Conservation (phyloP, 768 basidiomycete species). For the Fomitopsis serialis region DNA sequence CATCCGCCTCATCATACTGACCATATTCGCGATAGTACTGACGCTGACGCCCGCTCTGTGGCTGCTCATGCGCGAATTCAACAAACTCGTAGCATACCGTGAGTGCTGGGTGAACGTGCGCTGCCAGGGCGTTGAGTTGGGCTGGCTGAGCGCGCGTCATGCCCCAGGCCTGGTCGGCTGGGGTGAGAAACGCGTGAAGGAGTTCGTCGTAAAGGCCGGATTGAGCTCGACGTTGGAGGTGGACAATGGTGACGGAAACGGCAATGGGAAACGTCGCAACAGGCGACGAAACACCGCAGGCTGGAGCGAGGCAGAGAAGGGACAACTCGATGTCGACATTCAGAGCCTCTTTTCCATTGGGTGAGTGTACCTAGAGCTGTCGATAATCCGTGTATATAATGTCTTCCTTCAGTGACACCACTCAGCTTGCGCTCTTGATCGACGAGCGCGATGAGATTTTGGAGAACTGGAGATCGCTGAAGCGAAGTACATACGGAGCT, state of each 20-base stretch:
- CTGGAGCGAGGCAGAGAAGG: conserved; percentile 41
- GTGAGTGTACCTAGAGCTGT: conserved; percentile 39
- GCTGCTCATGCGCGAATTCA: conserved; percentile 62
- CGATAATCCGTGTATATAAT: background rate
- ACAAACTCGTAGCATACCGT: conserved; percentile 46
- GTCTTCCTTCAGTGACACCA: conserved; percentile 51
- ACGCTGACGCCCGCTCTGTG: conserved; percentile 60
- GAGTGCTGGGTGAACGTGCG: conserved; percentile 55
- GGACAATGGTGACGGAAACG: conserved; percentile 19
- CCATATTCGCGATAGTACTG: conserved; percentile 55
- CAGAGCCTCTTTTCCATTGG: conserved; percentile 70
- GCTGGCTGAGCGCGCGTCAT: conserved; percentile 57
- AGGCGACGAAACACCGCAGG: conserved; percentile 19
- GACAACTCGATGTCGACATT: conserved; percentile 55
- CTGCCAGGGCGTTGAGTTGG: conserved; percentile 70
- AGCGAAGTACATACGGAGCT: conserved; percentile 71
- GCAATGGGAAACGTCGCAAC: conserved; percentile 13
- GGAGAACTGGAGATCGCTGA: conserved; percentile 80
- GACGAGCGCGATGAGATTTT: conserved; percentile 71
- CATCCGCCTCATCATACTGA: conserved; percentile 62
- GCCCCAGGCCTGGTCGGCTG: conserved; percentile 67
- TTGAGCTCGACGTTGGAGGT: conserved; percentile 53
- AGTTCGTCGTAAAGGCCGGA: conserved; percentile 59
- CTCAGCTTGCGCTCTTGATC: conserved; percentile 60
- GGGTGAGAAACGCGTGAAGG: conserved; percentile 72